These are phyloP conservation scores for Cyberlindnera meyerae DNA, from an alignment of 805 yeast species.

Conservation along the genomic window DNA sequence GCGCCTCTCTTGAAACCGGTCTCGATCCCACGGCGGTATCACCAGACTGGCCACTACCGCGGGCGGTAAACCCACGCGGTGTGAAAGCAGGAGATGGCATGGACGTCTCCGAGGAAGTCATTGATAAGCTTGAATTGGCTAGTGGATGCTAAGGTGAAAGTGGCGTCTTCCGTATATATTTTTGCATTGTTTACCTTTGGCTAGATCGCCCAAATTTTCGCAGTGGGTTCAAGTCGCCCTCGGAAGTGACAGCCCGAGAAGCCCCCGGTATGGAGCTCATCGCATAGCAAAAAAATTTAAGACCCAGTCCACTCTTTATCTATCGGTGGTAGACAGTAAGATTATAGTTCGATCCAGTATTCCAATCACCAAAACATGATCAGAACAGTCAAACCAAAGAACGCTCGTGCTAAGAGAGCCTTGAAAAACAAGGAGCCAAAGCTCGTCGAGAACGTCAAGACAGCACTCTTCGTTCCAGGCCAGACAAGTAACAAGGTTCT, in stretches of 20 bases:
- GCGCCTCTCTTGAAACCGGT: slow-evolving; percentile 6
- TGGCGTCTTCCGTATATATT: too few relatives aligned
- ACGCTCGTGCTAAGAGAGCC: slow-evolving; percentile 93
- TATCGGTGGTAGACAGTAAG: not conserved
- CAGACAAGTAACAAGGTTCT: slow-evolving; percentile 69
- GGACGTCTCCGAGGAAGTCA: slow-evolving; percentile 5
- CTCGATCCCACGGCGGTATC: too few relatives aligned
- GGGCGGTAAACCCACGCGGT: slow-evolving; percentile 5
- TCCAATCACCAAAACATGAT: slow-evolving; percentile 22
- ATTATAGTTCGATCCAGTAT: not conserved
- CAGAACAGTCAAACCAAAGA: slow-evolving; percentile 67
- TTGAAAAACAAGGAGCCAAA: slow-evolving; percentile 84
- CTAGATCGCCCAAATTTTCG: slow-evolving; percentile 8
- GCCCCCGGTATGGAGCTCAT: slow-evolving; percentile 7
- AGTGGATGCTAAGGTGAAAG: too few relatives aligned
- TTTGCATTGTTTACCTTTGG: slow-evolving; percentile 11
- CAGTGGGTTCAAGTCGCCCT: not conserved
- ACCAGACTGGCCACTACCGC: slow-evolving; percentile 3
- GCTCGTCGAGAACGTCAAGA: slow-evolving; percentile 81
- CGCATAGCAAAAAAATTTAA: slow-evolving; percentile 9
- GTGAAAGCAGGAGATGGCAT: slow-evolving; percentile 7
- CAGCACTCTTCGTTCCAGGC: slow-evolving; percentile 90
- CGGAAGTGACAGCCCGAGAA: not conserved
- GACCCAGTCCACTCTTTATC: slow-evolving; percentile 3
- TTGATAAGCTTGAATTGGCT: too few relatives aligned